A percentile compares a stretch with the other conserved stretches of the same genome.
phyloP scores from a whole-genome alignment of 1,284 basidiomycete genomes.

The Afroboletus lepidellus region DNA sequence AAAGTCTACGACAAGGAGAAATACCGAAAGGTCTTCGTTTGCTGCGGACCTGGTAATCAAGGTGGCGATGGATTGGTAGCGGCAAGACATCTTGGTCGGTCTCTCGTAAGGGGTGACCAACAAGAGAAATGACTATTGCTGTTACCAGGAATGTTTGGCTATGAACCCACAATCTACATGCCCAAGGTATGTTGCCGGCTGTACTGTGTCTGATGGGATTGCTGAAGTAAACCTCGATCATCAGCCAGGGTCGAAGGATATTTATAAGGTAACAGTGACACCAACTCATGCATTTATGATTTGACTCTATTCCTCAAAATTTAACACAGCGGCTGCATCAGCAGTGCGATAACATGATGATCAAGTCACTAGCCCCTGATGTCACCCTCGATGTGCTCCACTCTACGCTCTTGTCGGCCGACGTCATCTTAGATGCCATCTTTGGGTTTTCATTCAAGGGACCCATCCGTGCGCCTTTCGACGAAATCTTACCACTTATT shows the following conservation, averaged over 20 bases:
- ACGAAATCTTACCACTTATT: constrained; percentile 69
- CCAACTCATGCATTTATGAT: neutral
- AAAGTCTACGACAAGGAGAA: constrained; percentile 69
- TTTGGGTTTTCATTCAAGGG: constrained; percentile 97
- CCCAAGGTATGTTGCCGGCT: constrained; percentile 68
- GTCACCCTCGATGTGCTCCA: constrained; percentile 50
- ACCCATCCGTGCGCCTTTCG: constrained; percentile 87
- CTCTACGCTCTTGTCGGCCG: constrained; percentile 58
- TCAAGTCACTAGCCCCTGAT: constrained; percentile 61
- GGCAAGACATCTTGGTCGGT: constrained; percentile 84
- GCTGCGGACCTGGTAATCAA: constrained; percentile 96
- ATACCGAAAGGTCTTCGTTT: constrained; percentile 80
- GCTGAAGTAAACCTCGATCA: constrained; percentile 3
- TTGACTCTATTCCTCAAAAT: neutral
- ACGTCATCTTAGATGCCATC: constrained; percentile 92
- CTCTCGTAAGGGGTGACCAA: neutral
- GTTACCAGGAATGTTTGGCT: constrained; percentile 79
- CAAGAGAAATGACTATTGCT: neutral
- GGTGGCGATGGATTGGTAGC: constrained; percentile 98
- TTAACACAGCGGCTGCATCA: constrained; percentile 65
- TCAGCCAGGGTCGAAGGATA: constrained; percentile 84
- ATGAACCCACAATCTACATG: constrained; percentile 83
- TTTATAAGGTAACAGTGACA: constrained; percentile 67
- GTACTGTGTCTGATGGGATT: neutral
- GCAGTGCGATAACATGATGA: constrained; percentile 87